These are phyloP conservation scores for Suhomyces choctaworum DNA, from an alignment of 1,139 yeast species.

Conservation along the genomic window DNA sequence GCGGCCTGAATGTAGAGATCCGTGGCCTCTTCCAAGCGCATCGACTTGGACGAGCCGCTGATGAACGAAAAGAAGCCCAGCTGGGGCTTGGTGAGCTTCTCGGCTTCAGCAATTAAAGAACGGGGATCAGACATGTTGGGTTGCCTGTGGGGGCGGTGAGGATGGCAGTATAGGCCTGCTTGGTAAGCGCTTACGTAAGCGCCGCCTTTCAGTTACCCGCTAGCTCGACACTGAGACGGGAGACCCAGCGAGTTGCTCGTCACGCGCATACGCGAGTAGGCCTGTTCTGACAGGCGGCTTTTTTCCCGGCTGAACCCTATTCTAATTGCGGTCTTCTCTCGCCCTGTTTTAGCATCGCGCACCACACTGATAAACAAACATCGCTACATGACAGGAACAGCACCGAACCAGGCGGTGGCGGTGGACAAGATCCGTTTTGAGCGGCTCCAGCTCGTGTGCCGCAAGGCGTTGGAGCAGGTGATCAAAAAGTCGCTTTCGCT, in stretches of 20 bases:
- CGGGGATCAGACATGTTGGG: slow-evolving; percentile 40
- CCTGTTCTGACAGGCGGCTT: too few species aligned
- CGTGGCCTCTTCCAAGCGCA: slow-evolving; percentile 85
- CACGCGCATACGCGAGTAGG: too few species aligned
- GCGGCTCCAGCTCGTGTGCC: slow-evolving; percentile 55
- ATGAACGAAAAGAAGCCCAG: slow-evolving; percentile 72
- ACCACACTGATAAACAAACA: too few species aligned
- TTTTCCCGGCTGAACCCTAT: too few species aligned
- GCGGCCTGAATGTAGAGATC: slow-evolving; percentile 92
- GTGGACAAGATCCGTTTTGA: slow-evolving; percentile 49
- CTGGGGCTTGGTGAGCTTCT: slow-evolving; percentile 56
- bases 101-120: slow-evolving; percentile 45
- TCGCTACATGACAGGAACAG: slow-evolving; percentile 1
- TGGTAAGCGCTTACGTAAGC: slow-evolving; percentile 1
- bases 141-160: not conserved
- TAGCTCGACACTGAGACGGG: too few species aligned
- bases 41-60: slow-evolving; percentile 66
- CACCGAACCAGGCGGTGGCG: not conserved
- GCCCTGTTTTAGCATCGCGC: too few species aligned
- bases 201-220: too few species aligned
- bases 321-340: too few species aligned
- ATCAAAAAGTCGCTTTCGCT: slow-evolving; percentile 55
- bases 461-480: slow-evolving; percentile 70
- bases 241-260: too few species aligned
- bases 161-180: not conserved